phyloP scores from a whole-genome alignment of 306 rosid genomes.

The Cucurbita maxima region DNA sequence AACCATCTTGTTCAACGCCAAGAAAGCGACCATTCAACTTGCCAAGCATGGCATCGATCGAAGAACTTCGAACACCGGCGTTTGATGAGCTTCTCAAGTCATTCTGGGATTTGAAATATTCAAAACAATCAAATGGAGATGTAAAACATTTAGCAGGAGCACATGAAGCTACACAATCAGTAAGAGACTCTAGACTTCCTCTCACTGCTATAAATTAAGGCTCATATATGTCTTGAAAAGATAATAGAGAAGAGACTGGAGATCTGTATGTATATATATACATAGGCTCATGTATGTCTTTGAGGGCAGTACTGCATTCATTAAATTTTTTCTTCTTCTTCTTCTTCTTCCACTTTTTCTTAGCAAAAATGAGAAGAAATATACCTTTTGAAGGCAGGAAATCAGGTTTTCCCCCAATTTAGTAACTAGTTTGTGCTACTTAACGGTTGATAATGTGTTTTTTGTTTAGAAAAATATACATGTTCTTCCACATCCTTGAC shows the following conservation, averaged over 20 bases:
- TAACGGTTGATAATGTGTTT: background rate
- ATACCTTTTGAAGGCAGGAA: background rate
- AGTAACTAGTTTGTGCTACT: background rate
- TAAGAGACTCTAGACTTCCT: constrained; percentile 95
- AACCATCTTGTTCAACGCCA: constrained; percentile 98
- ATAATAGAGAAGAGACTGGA: background rate
- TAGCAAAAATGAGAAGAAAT: background rate
- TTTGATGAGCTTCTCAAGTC: constrained; percentile 76
- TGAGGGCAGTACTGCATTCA: constrained; percentile 10
- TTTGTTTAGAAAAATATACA: background rate
- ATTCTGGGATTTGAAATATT: constrained; percentile 73
- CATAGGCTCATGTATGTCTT: constrained; percentile 29
- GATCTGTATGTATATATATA: constrained; percentile 50
- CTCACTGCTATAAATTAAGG: constrained; percentile 83
- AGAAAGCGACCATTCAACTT: constrained; percentile 75
- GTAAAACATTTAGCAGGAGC: constrained; percentile 45
- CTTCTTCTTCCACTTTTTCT: background rate
- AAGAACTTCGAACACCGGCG: constrained; percentile 83
- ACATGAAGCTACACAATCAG: constrained; percentile 62
- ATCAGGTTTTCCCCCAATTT: background rate
- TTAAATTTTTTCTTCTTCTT: background rate
- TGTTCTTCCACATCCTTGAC: background rate
- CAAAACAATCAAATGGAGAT: constrained; percentile 80
- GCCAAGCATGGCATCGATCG: constrained; percentile 68
- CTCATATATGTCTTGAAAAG: background rate